A percentile compares a stretch with the other conserved stretches of the same genome.
Evolutionary conservation across 305 asterid species (phyloP).

Genomic region (Rubia tinctorum): DNA sequence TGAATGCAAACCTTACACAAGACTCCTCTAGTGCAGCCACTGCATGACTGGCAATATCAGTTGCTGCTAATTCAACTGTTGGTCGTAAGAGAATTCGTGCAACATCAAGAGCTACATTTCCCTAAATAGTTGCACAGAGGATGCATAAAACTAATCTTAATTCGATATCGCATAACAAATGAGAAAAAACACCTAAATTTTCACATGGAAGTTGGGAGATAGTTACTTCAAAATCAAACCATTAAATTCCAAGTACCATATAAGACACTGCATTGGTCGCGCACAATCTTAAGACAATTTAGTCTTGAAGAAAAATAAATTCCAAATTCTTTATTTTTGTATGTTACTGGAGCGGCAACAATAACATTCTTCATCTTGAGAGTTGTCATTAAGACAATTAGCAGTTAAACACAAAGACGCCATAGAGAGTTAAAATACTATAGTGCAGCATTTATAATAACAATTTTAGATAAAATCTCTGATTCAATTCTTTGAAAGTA

Average conservation of each 20-base stretch:
- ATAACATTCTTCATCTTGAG: not conserved
- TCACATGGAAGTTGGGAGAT: not conserved
- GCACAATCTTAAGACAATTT: not conserved
- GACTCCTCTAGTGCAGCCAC: slow-evolving; percentile 70
- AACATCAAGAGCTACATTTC: slow-evolving; percentile 96
- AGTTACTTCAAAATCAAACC: not conserved
- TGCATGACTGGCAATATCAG: slow-evolving; percentile 87
- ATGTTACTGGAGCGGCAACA: not conserved
- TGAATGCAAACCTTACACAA: slow-evolving; percentile 57
- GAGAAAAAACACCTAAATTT: not conserved
- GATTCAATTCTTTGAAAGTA: not conserved
- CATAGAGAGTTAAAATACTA: not conserved
- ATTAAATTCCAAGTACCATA: not conserved
- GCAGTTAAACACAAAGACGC: not conserved
- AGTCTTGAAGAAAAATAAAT: not conserved
- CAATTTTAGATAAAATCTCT: not conserved
- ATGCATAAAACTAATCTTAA: not conserved
- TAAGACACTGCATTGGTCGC: not conserved
- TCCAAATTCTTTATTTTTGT: not conserved
- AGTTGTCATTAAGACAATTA: not conserved
- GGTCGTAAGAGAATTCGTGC: slow-evolving; percentile 94
- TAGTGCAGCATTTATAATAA: not conserved
- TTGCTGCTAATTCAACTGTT: slow-evolving; percentile 63
- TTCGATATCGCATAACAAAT: not conserved
- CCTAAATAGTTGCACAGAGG: slow-evolving; percentile 26